Evolutionary conservation across 2,329 filamentous ascomycete species (phyloP).

Genomic region (Penicillium sp.): DNA sequence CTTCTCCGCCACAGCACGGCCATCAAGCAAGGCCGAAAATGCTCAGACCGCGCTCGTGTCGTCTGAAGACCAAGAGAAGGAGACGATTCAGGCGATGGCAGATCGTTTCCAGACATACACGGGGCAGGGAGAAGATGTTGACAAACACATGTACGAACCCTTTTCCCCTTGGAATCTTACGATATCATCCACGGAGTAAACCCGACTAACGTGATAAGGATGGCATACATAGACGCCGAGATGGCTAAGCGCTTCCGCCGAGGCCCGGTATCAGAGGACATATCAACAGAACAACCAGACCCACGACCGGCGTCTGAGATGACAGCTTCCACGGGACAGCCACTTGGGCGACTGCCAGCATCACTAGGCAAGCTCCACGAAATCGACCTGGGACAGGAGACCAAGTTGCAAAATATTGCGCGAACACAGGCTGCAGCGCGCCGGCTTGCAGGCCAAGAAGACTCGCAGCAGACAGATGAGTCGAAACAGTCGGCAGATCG

Average conservation of each 20-base stretch:
- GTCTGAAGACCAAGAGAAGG: conserved; percentile 29
- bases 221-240: conserved; percentile 61
- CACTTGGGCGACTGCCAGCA: conserved; percentile 41
- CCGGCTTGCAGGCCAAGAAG: conserved; percentile 33
- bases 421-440: conserved; percentile 42
- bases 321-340: conserved; percentile 19
- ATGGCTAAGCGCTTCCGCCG: conserved; percentile 50
- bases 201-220: conserved; percentile 57
- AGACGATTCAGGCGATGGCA: conserved; percentile 37
- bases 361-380: conserved; percentile 53
- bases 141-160: conserved; percentile 58
- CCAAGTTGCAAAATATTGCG: conserved; percentile 39
- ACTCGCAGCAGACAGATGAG: conserved; percentile 15
- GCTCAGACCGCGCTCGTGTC: conserved; percentile 22
- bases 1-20: conserved; percentile 36
- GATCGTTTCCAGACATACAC: conserved; percentile 55
- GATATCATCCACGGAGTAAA: conserved; percentile 9
- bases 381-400: conserved; percentile 49
- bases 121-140: conserved; percentile 52
- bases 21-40: conserved; percentile 12
- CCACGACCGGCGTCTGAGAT: conserved; percentile 9
- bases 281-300: conserved; percentile 4
- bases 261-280: conserved; percentile 14
- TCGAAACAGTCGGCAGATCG: conserved; percentile 26
- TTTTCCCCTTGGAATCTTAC: not conserved